Evolutionary conservation across 805 yeast species (phyloP).

Genomic region (Isabelozyma rhagii): DNA sequence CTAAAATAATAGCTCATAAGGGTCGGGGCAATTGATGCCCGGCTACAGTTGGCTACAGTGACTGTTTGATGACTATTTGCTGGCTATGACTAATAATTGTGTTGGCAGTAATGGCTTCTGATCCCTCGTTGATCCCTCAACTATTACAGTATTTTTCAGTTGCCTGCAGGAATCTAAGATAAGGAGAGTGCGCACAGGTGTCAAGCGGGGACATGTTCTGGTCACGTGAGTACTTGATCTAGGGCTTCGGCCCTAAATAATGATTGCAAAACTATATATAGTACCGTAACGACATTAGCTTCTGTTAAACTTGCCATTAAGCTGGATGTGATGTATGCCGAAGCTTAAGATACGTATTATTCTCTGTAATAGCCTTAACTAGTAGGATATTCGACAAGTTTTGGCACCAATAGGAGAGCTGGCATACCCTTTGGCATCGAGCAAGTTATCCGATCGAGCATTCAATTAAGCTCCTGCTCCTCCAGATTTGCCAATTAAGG

Average conservation of each 20-base stretch:
- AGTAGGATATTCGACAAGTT: too few relatives aligned
- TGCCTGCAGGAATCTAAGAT: neutral
- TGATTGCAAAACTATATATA: neutral
- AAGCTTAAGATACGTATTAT: too few relatives aligned
- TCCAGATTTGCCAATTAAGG: too few relatives aligned
- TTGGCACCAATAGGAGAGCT: too few relatives aligned
- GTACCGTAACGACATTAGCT: too few relatives aligned
- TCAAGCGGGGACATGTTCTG: neutral
- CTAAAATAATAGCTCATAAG: neutral
- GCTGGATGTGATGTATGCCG: too few relatives aligned
- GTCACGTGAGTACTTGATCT: neutral
- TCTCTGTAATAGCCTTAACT: too few relatives aligned
- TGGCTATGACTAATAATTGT: neutral
- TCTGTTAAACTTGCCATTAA: too few relatives aligned
- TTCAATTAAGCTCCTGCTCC: too few relatives aligned
- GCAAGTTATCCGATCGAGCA: too few relatives aligned
- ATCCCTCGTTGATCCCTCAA: neutral
- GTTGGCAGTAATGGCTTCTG: neutral
- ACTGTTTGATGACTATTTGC: neutral
- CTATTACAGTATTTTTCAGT: neutral
- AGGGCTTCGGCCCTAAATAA: neutral
- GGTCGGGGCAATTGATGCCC: neutral
- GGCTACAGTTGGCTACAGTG: neutral
- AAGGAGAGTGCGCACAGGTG: neutral
- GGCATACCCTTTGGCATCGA: too few relatives aligned